Percentiles rank a stretch among this genome's conserved stretches.
phyloP scores from a whole-genome alignment of 495 filamentous ascomycete species.

The Entonaema liquescens region DNA sequence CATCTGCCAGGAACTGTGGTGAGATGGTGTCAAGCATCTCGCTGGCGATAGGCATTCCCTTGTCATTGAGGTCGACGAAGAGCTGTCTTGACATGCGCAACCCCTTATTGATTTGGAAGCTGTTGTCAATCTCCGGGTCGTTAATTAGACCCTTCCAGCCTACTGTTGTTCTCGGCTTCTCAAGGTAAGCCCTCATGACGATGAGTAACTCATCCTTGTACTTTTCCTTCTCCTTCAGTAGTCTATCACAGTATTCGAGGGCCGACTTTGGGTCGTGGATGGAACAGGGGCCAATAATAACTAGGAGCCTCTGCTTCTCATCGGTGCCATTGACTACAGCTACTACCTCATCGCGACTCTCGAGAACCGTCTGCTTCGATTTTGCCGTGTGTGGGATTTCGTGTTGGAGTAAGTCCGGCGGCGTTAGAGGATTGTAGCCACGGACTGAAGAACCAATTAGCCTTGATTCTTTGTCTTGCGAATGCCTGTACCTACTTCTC shows the following conservation, averaged over 20 bases:
- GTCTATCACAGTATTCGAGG: constrained; percentile 88
- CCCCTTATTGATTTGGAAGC: constrained; percentile 99
- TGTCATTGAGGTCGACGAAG: constrained; percentile 91
- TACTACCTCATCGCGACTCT: constrained; percentile 82
- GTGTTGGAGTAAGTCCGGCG: constrained; percentile 93
- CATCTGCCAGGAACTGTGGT: constrained; percentile 96
- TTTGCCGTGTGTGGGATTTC: constrained; percentile 84
- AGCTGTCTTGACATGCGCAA: constrained; percentile 85
- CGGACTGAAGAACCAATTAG: constrained; percentile 64
- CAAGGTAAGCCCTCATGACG: constrained; percentile 97
- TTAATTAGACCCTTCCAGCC: constrained; percentile 99
- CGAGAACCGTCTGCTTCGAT: constrained; percentile 81
- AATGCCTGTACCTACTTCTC: constrained; percentile 69
- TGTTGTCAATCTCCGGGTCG: constrained; percentile 98
- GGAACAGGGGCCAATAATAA: constrained; percentile 95
- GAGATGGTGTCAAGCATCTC: constrained; percentile 99
- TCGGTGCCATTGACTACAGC: constrained; percentile 83
- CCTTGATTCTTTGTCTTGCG: constrained; percentile 5
- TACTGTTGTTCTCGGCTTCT: constrained; percentile 98
- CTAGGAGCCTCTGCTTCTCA: constrained; percentile 77
- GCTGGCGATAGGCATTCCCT: constrained; percentile 97
- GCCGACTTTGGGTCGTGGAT: constrained; percentile 96
- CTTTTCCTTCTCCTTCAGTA: constrained; percentile 86
- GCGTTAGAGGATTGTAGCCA: constrained; percentile 92
- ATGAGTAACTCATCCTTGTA: constrained; percentile 90